These are phyloP conservation scores for Saturnispora sekii DNA, from an alignment of 805 yeast species.

Conservation along the genomic window DNA sequence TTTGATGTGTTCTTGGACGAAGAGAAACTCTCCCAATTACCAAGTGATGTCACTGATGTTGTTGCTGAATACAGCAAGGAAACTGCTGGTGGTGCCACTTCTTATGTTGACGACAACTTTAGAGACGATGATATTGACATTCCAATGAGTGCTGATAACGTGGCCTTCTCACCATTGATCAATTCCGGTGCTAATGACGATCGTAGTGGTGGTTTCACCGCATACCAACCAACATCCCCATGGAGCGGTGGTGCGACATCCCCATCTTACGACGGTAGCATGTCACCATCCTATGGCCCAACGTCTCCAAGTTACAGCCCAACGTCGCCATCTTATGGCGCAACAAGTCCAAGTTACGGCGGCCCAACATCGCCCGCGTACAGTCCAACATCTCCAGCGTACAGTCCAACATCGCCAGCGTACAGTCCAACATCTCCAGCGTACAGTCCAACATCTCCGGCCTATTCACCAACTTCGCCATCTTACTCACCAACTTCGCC, in stretches of 20 bases:
- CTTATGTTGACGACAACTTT: conserved; percentile 65
- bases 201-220: conserved; percentile 70
- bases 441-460: conserved; percentile 63
- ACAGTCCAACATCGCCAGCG: conserved; percentile 67
- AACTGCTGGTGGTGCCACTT: conserved; percentile 82
- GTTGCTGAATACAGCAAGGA: conserved; percentile 34
- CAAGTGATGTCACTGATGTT: conserved; percentile 36
- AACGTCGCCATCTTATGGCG: conserved; percentile 40
- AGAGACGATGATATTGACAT: conserved; percentile 47
- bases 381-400: conserved; percentile 49
- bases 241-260: conserved; percentile 41
- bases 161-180: conserved; percentile 86
- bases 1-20: conserved; percentile 95
- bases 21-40: conserved; percentile 59
- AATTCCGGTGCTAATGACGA: conserved; percentile 78
- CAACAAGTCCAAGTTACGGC: conserved; percentile 54
- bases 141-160: conserved; percentile 42
- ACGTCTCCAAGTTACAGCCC: conserved; percentile 52
- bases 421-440: conserved; percentile 64
- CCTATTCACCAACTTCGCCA: conserved; percentile 74
- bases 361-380: conserved; percentile 71
- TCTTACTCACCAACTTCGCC: conserved; percentile 69
- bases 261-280: conserved; percentile 34
- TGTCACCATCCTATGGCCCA: conserved; percentile 41
- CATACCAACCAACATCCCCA: conserved; percentile 45